These are phyloP conservation scores for Dictyostelium brefeldianum DNA, from an alignment of 78 protist genomes.

Conservation along the genomic window DNA sequence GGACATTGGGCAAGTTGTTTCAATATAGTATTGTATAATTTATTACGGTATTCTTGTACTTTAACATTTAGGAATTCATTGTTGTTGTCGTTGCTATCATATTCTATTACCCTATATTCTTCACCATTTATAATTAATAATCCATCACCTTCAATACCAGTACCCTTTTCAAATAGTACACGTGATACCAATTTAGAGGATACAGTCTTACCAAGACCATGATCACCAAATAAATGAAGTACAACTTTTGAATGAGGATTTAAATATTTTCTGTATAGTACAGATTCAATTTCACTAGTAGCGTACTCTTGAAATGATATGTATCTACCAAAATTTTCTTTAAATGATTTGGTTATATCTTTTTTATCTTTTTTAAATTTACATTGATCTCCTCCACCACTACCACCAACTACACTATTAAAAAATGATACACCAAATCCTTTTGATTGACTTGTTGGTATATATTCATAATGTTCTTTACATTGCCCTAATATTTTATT, in stretches of 20 bases:
- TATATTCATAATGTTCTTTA: not conserved
- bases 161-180: constrained; percentile 26
- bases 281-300: not conserved
- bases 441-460: not conserved
- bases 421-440: not conserved
- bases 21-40: not conserved
- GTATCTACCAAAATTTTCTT: constrained; percentile 1
- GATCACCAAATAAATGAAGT: constrained; percentile 31
- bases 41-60: not conserved
- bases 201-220: constrained; percentile 50
- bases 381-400: not conserved
- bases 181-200: constrained; percentile 16
- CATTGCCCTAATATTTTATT: not conserved
- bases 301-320: not conserved
- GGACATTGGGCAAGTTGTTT: constrained; percentile 11
- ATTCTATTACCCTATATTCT: not conserved
- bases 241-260: constrained; percentile 2
- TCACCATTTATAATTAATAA: constrained; percentile 29
- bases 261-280: not conserved
- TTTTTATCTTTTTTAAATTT: not conserved
- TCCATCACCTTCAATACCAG: constrained; percentile 57
- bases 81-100: not conserved
- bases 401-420: not conserved
- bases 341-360: constrained; percentile 10
- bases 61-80: constrained; percentile 5